These are phyloP conservation scores for Vitis amurensis DNA, from an alignment of 164 flowering plant genomes.

Conservation along the genomic window DNA sequence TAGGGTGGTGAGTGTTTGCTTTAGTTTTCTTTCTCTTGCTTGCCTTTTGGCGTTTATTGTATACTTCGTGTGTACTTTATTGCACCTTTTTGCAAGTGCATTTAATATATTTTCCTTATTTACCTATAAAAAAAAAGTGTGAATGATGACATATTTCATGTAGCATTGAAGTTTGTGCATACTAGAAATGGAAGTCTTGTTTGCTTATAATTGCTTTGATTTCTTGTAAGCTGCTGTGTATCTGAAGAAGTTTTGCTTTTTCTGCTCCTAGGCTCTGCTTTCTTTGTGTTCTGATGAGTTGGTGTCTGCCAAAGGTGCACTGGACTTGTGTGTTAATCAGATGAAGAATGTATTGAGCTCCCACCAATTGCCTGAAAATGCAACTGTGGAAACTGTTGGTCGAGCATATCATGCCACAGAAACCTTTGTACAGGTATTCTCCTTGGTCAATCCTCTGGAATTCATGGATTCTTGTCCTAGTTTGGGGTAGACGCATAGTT, in stretches of 20 bases:
- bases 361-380: slow-evolving; percentile 78
- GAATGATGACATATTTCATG: background rate
- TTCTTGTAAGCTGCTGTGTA: background rate
- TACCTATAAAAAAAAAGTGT: background rate
- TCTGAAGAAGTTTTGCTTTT: slow-evolving; percentile 16
- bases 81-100: no score
- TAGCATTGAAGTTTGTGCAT: background rate
- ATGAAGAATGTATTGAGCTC: slow-evolving; percentile 83
- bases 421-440: slow-evolving; percentile 83
- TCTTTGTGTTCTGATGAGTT: slow-evolving; percentile 86
- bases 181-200: background rate
- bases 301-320: slow-evolving; percentile 82
- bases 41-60: no score
- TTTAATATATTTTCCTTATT: no score
- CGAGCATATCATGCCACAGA: slow-evolving; percentile 98
- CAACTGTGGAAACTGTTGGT: slow-evolving; percentile 89
- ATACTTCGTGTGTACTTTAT: no score
- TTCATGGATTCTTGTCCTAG: background rate
- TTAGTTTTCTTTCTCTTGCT: no score
- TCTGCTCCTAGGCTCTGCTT: slow-evolving; percentile 70
- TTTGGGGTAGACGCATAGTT: no score
- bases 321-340: slow-evolving; percentile 81
- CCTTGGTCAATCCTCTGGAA: slow-evolving; percentile 3
- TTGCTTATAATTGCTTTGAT: background rate
- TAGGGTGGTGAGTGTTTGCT: no score